Percentiles rank a stretch among this genome's conserved stretches.
Evolutionary conservation across 306 rosid genomes (phyloP).

Genomic region (Cicer cuneatum): DNA sequence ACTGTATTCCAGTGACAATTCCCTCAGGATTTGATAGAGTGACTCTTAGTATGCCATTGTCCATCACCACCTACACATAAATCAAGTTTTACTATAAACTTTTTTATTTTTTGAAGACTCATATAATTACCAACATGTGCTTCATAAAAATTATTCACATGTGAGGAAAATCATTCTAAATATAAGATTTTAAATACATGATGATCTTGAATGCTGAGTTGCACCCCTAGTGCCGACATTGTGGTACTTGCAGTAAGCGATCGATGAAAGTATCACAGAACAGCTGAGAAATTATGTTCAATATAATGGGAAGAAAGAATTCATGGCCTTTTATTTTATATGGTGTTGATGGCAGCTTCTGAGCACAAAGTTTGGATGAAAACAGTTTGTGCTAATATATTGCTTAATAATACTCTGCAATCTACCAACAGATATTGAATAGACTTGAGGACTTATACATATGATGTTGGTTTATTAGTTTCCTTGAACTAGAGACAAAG

Average conservation of each 20-base stretch:
- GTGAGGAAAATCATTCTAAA: slow-evolving; percentile 3
- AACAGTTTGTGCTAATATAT: slow-evolving; percentile 25
- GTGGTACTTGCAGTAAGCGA: slow-evolving; percentile 24
- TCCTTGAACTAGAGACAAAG: slow-evolving; percentile 56
- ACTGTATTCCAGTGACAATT: slow-evolving; percentile 77
- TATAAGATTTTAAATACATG: slow-evolving; percentile 49
- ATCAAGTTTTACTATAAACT: neutral
- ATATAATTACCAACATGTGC: neutral
- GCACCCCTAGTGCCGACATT: slow-evolving; percentile 54
- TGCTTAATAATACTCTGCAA: slow-evolving; percentile 15
- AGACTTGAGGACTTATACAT: slow-evolving; percentile 28
- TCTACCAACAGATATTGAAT: slow-evolving; percentile 44
- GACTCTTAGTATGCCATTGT: slow-evolving; percentile 79
- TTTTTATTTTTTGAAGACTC: neutral
- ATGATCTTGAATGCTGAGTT: slow-evolving; percentile 54
- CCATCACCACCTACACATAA: slow-evolving; percentile 76
- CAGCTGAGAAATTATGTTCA: slow-evolving; percentile 28
- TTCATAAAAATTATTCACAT: slow-evolving; percentile 1
- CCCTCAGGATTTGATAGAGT: slow-evolving; percentile 91
- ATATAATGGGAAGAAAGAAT: slow-evolving; percentile 32
- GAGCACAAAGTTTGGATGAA: slow-evolving; percentile 28
- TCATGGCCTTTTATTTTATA: slow-evolving; percentile 21
- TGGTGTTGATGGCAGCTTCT: slow-evolving; percentile 16
- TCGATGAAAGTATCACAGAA: slow-evolving; percentile 33
- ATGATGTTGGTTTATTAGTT: slow-evolving; percentile 44